Evolutionary conservation across 2,329 filamentous ascomycete species (phyloP), one percentile per base, ranked within the genome.

Genomic region (Ophiostoma populinum): DNA sequence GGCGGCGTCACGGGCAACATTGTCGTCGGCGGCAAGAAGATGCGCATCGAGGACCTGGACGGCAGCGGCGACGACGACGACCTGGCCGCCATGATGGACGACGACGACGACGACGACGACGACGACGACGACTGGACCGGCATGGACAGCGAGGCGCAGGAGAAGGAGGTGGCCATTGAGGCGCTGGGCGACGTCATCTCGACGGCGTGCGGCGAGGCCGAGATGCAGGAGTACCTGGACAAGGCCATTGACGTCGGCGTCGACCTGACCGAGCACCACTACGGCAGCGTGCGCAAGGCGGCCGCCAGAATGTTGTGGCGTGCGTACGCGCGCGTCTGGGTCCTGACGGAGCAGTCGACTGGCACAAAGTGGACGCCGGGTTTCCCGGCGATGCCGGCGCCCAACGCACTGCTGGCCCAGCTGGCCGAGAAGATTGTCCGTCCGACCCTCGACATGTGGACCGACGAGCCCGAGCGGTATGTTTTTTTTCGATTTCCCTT

Each of bases 101-200:
- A 66, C 36, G 73, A 72, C 24, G 73, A 72, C 24, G 65, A 68
- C 35, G 70, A 72, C 42, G 66, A 77, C 11, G 80, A 85, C 30
- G 77, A 83, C 24, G 80, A 87, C 28, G 81, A 83, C 39, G 81
- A 85, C 41, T 85, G 81, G 70, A 82, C 82, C 34, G 80, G 92
- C 42, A 92, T 83, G 18, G 43, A 43, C 38, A 83, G 85, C 35
- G 72, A 94, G 37, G 83, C 87, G 17, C 71, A 93, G 48, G 90
- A 95, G 66, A 94, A 95, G 60, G 90, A 98, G 58, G 92, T 95
- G 47, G 87, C 90, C 24, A 74, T 93, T 29, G 90, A 98, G 55
- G 86, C 94, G 6, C 70, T 94, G 24, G 90, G 86, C 44, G 90
- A 98, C 51, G 74, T 98, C 42, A 77, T 95, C 49, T 78, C 80